A percentile compares a stretch with the other conserved stretches of the same genome.
These are phyloP conservation scores for Xylariaceae sp. DNA, from an alignment of 2,329 filamentous ascomycete genomes.

Conservation along the genomic window DNA sequence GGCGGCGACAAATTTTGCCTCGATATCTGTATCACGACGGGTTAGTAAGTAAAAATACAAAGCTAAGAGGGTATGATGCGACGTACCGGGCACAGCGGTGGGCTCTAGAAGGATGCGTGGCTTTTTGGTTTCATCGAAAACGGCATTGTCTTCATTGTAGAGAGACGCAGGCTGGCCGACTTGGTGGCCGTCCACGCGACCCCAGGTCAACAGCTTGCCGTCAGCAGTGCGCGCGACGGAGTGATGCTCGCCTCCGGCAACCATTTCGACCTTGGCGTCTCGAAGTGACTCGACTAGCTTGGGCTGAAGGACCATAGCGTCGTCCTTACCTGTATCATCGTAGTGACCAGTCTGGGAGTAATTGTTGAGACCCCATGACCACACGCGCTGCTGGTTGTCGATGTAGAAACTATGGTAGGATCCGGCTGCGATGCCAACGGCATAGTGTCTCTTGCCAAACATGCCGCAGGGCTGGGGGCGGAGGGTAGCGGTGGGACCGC, in stretches of 20 bases:
- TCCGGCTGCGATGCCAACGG: conserved; percentile 53
- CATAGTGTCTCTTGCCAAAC: conserved; percentile 50
- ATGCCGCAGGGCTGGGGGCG: conserved; percentile 38
- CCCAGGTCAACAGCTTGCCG: conserved; percentile 44
- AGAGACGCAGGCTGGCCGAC: conserved; percentile 54
- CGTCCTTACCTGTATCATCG: conserved; percentile 60
- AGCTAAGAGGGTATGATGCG: neutral
- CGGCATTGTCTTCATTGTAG: conserved; percentile 54
- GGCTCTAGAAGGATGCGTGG: conserved; percentile 71
- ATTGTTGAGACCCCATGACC: conserved; percentile 69
- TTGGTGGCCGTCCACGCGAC: conserved; percentile 45
- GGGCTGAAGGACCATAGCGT: conserved; percentile 69
- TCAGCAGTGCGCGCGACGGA: conserved; percentile 46
- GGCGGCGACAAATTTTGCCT: conserved; percentile 55
- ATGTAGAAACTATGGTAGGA: conserved; percentile 71
- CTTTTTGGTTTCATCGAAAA: conserved; percentile 60
- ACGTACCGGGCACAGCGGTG: conserved; percentile 53
- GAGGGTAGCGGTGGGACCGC: conserved; percentile 23
- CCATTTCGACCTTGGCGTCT: conserved; percentile 58
- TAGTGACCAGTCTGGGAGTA: conserved; percentile 66
- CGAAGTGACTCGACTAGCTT: conserved; percentile 62
- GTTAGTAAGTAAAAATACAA: conserved; percentile 16
- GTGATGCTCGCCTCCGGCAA: conserved; percentile 70
- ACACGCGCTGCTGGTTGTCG: conserved; percentile 61
- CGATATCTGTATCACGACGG: conserved; percentile 33